A percentile compares a stretch with the other conserved stretches of the same genome.
Conservation (phyloP, 371 early-diverging fungal species). For the Mortierella sp. region DNA sequence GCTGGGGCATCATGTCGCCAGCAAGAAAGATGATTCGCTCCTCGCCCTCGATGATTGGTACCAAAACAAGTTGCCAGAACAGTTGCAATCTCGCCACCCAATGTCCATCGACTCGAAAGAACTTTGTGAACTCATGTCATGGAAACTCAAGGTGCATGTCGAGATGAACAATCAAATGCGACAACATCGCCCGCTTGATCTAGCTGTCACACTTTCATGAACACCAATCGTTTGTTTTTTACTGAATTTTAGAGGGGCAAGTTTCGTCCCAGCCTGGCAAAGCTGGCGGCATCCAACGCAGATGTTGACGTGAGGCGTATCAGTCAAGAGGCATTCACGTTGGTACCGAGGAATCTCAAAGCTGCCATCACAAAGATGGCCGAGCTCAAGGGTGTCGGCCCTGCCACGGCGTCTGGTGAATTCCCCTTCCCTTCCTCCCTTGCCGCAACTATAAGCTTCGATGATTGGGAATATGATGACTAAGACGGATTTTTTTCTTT, state of each 20-base stretch:
- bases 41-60: slow-evolving; percentile 49
- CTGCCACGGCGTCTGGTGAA: slow-evolving; percentile 50
- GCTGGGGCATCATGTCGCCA: slow-evolving; percentile 31
- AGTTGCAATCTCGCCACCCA: slow-evolving; percentile 21
- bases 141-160: slow-evolving; percentile 46
- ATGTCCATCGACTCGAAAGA: slow-evolving; percentile 24
- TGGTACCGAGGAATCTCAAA: slow-evolving; percentile 19
- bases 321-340: slow-evolving; percentile 35
- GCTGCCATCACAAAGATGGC: slow-evolving; percentile 42
- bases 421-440: no score
- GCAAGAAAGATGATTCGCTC: slow-evolving; percentile 37
- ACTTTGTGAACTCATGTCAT: slow-evolving; percentile 44
- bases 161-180: not conserved
- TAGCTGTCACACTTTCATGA: not conserved
- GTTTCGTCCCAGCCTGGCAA: slow-evolving; percentile 42
- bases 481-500: no score
- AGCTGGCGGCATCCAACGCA: slow-evolving; percentile 30
- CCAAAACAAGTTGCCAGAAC: slow-evolving; percentile 23
- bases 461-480: no score
- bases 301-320: slow-evolving; percentile 30
- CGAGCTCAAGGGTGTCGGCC: slow-evolving; percentile 52
- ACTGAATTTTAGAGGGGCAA: slow-evolving; percentile 37
- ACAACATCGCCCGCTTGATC: not conserved
- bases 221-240: no score
- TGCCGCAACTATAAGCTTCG: not conserved